These are phyloP conservation scores for Macrolepiota dolichaula DNA, from an alignment of 768 basidiomycete genomes.

Conservation along the genomic window DNA sequence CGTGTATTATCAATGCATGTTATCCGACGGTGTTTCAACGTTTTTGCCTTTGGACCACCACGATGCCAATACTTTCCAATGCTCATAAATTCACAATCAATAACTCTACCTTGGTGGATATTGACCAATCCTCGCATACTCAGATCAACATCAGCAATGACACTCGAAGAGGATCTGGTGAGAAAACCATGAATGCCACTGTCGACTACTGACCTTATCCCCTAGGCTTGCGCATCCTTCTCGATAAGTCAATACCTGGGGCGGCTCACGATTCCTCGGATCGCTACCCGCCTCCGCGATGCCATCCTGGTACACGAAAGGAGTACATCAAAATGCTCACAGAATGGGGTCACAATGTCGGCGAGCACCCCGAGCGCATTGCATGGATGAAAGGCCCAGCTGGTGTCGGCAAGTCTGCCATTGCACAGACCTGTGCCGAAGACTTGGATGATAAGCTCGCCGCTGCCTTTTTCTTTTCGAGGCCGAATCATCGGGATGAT, in stretches of 20 bases:
- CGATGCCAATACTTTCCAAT: too few species aligned
- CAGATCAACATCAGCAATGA: too few species aligned
- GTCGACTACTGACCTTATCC: too few species aligned
- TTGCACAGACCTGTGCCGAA: neutral
- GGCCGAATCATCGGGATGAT: neutral
- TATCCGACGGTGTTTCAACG: too few species aligned
- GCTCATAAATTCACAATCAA: too few species aligned
- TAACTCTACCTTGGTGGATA: too few species aligned
- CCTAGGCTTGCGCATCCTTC: too few species aligned
- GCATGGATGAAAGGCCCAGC: neutral
- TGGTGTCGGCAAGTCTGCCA: neutral
- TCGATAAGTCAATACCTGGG: neutral
- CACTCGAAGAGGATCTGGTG: too few species aligned
- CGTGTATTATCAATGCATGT: too few species aligned
- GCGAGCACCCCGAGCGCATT: neutral
- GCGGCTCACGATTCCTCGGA: neutral
- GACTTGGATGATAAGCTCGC: neutral
- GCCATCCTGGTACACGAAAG: neutral
- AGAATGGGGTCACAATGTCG: neutral
- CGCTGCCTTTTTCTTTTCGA: neutral
- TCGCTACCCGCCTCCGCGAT: neutral
- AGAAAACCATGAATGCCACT: too few species aligned
- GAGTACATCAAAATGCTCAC: neutral
- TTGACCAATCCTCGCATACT: too few species aligned
- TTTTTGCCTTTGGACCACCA: too few species aligned